phyloP scores from a whole-genome alignment of 2,329 filamentous ascomycete genomes.

The Cytospora schulzeri region DNA sequence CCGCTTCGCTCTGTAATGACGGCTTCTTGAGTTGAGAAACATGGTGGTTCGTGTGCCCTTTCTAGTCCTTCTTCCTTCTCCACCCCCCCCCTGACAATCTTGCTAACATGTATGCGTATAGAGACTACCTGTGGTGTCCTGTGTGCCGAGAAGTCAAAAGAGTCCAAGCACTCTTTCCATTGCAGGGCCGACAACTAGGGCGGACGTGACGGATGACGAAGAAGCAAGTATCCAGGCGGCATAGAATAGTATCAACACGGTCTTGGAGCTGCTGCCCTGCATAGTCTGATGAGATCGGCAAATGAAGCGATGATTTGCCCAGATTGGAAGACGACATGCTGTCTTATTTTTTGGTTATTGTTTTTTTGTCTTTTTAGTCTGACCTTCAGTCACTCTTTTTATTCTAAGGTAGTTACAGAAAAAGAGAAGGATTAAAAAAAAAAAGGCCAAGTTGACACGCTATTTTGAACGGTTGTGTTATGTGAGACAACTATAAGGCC shows the following conservation, averaged over 20 bases:
- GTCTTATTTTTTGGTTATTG: constrained; percentile 13
- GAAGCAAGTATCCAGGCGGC: constrained; percentile 8
- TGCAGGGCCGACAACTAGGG: constrained; percentile 24
- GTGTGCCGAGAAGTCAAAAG: constrained; percentile 22
- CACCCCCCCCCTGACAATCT: too few relatives aligned
- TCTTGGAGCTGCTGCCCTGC: constrained; percentile 17
- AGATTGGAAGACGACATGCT: constrained; percentile 14
- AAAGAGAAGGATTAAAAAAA: too few relatives aligned
- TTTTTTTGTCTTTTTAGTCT: neutral
- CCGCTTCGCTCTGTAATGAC: constrained; percentile 70
- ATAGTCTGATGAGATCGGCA: constrained; percentile 20
- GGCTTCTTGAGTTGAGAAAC: constrained; percentile 53
- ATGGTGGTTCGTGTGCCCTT: constrained; percentile 18
- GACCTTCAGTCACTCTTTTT: constrained; percentile 21
- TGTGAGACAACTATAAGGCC: neutral
- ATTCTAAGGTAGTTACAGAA: constrained; percentile 18
- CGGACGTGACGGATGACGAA: constrained; percentile 15
- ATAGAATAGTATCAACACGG: constrained; percentile 16
- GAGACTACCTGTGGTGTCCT: constrained; percentile 24
- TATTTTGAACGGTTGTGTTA: constrained; percentile 17
- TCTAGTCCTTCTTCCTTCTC: too few relatives aligned
- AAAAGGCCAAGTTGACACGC: constrained; percentile 23
- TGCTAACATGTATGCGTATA: constrained; percentile 4
- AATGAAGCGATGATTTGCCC: constrained; percentile 13
- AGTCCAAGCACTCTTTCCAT: too few relatives aligned